phyloP scores from a whole-genome alignment of 1,139 yeast genomes.

The Pichia sp. region DNA sequence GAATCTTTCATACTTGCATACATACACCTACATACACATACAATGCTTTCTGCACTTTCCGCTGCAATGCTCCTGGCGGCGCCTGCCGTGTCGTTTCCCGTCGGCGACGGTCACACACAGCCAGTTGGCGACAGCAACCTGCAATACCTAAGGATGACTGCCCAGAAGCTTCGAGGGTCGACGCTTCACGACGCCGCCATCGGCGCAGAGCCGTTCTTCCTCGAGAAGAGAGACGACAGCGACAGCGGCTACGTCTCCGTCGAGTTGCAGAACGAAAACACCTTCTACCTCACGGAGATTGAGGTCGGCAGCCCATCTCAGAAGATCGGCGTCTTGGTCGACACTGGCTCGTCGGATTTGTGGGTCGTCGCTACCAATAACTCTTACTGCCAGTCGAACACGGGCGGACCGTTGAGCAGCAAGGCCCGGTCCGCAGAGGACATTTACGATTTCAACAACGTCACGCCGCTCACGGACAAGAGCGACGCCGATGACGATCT shows the following conservation, averaged over 20 bases:
- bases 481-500: too few relatives aligned
- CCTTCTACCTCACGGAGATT: slow-evolving; percentile 48
- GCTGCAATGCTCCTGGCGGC: background rate
- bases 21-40: background rate
- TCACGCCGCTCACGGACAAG: too few relatives aligned
- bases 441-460: too few relatives aligned
- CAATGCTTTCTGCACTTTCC: background rate
- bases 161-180: slow-evolving; percentile 30
- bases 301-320: slow-evolving; percentile 56
- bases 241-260: slow-evolving; percentile 37
- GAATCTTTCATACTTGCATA: background rate
- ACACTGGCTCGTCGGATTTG: slow-evolving; percentile 67
- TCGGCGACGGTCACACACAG: background rate
- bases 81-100: background rate
- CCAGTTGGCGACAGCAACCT: background rate
- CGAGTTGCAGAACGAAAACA: slow-evolving; percentile 41
- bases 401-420: slow-evolving; percentile 13
- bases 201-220: slow-evolving; percentile 26
- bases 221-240: slow-evolving; percentile 32
- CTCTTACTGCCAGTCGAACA: slow-evolving; percentile 28
- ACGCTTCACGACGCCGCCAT: slow-evolving; percentile 20
- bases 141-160: slow-evolving; percentile 20
- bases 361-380: slow-evolving; percentile 47
- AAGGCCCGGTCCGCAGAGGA: slow-evolving; percentile 7
- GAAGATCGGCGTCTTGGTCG: slow-evolving; percentile 50